A percentile compares a stretch with the other conserved stretches of the same genome.
Conservation (phyloP, 352 stramenopile genomes). For the Globisporangium irregulare region DNA sequence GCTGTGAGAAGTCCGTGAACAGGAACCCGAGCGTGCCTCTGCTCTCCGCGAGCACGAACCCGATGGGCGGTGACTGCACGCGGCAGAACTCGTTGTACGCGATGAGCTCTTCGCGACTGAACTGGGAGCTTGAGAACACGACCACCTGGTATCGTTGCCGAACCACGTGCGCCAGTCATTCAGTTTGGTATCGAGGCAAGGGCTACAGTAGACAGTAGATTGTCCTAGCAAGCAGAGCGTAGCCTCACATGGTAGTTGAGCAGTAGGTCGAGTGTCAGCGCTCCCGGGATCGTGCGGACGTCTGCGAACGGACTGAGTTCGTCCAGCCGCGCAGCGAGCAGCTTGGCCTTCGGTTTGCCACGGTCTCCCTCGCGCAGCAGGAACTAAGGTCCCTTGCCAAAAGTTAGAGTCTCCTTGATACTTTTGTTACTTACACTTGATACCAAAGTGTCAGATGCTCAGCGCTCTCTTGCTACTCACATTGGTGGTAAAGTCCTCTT, state of each 20-base stretch:
- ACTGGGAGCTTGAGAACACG: constrained; percentile 32
- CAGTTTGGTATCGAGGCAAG: background rate
- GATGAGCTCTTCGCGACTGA: constrained; percentile 39
- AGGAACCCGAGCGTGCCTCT: constrained; percentile 33
- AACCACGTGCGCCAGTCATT: background rate
- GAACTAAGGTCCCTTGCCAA: constrained; percentile 19
- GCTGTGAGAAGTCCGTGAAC: constrained; percentile 34
- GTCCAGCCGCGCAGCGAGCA: constrained; percentile 28
- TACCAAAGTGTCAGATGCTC: constrained; percentile 9
- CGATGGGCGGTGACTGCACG: constrained; percentile 32
- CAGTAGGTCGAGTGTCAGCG: constrained; percentile 33
- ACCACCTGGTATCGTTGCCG: constrained; percentile 24
- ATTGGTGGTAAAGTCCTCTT: constrained; percentile 32
- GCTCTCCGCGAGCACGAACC: constrained; percentile 36
- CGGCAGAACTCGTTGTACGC: constrained; percentile 52
- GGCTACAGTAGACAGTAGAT: background rate
- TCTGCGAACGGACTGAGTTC: constrained; percentile 26
- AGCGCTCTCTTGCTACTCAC: constrained; percentile 1
- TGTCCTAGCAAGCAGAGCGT: background rate
- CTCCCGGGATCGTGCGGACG: constrained; percentile 28
- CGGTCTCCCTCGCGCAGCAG: constrained; percentile 29
- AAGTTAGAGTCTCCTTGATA: background rate
- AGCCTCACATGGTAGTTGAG: constrained; percentile 39
- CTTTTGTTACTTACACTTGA: background rate
- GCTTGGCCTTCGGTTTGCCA: constrained; percentile 29